Evolutionary conservation across 495 filamentous ascomycete genomes (phyloP), one percentile per base, ranked within the genome.

Genomic region (Viridothelium virens): DNA sequence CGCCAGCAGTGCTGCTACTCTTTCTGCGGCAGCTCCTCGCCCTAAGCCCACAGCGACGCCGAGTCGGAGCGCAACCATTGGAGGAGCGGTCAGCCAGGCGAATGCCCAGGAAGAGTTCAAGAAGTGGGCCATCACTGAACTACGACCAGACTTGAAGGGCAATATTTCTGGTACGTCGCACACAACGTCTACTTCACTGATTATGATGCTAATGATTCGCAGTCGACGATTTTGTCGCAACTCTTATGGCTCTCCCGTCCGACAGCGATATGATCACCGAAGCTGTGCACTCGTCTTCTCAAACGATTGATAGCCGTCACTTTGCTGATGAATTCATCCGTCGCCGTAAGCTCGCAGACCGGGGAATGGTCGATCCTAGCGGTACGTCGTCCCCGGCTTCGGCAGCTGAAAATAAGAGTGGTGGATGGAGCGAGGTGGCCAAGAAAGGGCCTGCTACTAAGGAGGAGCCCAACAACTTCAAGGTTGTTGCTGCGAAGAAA

Each of bases 341-440:
- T 34, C 92, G 94, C 65, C 91, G 90, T 75, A 92, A 91, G 82
- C 83, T 93, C 0, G 95, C 93, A 1, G 91, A 96, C 68, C 91
- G 89, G 80, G 94, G 94, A 38, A 82, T 96, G 38, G 80, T 94
- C 1, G 85, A 88, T 71, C 65, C 70, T n/a, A n/a, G 41, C 34
- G 70, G 68, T 59, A 72, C 63, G 31, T 61, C 65, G 11, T 70
- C 61, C 25, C 67, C 70, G 9, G 47, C 65, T 37, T 78, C 77
- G 33, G 75, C 79, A 31, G 77, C 74, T 34, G 79, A 80, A 48
- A 74, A 71, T 25, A 82, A 78, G 63, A 77, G 77, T 25, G 89
- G 91, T 65, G 94, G 94, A 36, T 97, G 94, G 94, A 96, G 85
- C 72, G 95, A 97, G 79, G 94, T 98, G 70, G 94, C 94, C 9